Evolutionary conservation across 176 grass and related monocot species (phyloP).

Genomic region (Rhynchospora pubera): DNA sequence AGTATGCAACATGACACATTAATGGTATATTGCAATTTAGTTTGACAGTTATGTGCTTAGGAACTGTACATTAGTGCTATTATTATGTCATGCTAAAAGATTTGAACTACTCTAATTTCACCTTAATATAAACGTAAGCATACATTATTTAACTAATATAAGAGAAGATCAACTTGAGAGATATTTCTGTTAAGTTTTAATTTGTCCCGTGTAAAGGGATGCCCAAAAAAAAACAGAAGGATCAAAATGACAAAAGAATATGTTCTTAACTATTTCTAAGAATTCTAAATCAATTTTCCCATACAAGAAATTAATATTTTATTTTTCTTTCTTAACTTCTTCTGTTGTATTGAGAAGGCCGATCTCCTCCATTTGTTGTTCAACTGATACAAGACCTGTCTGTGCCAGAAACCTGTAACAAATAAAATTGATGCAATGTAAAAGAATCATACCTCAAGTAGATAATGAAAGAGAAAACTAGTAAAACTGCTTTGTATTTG

Average conservation of each 20-base stretch:
- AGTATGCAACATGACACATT: no score
- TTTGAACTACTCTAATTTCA: no score
- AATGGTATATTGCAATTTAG: no score
- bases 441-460: background rate
- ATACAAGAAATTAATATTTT: background rate
- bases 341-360: constrained; percentile 48
- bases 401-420: constrained; percentile 73
- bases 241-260: background rate
- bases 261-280: background rate
- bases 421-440: background rate
- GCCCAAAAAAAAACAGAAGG: background rate
- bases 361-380: constrained; percentile 91
- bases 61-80: no score
- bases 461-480: background rate
- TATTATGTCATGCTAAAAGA: no score
- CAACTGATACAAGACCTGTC: constrained; percentile 72
- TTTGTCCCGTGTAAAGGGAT: background rate
- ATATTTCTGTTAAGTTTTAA: background rate
- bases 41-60: no score
- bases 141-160: no score
- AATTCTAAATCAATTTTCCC: background rate
- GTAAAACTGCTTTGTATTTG: background rate
- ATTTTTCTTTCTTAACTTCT: constrained; percentile 42
- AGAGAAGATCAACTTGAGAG: no score
- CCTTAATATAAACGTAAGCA: no score